Evolutionary conservation across 1,139 yeast genomes (phyloP), one percentile per base, ranked within the genome.

Genomic region (Pichia sp.): DNA sequence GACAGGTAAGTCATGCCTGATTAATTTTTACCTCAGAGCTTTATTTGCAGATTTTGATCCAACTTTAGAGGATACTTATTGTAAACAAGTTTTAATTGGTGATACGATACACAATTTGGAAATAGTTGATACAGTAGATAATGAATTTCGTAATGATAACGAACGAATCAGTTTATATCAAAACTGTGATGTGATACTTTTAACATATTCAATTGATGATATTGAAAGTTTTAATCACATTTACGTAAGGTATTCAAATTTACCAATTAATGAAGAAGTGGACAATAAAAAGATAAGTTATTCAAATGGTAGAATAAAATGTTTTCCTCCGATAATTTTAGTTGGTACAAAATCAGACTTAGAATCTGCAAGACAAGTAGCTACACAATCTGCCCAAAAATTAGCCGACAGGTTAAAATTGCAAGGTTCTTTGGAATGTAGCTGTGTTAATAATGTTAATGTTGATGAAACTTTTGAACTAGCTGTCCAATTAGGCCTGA

Each of bases 1-100:
- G 55, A 76, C 73, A 40, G 82, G 82, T 52, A 77, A 77, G 57
- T 71, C 80, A 16, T 75, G 79, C 22, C 64, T 76, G 50, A 71
- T 78, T 44, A 67, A 73, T 47, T 77, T 72, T 54, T 71, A 71
- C 52, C 66, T 72, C 42, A 77, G 74, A 54, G 64, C 73, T 27
- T 75, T 70, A 49, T 75, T 69, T 46, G 76, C 70, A 51, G 76
- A 71, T 53, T 69, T 72, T 50, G 80, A 74, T 58, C 75, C 80
- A 6, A 69, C 76, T 25, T 68, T 76, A 50, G 80, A 76, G 57
- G 82, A 76, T 54, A 68, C 73, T 11, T 76, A 74, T 61, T 58
- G 72, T 42, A 51, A 52, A 26, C 40, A 42, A 6, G 37, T 50
- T 9, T 23, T 31, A 6, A 28, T 51, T 10, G 76, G 72, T 51